A percentile compares a stretch with the other conserved stretches of the same genome.
Evolutionary conservation across 2,329 filamentous ascomycete species (phyloP).

Genomic region (Aspergillus cejpii): DNA sequence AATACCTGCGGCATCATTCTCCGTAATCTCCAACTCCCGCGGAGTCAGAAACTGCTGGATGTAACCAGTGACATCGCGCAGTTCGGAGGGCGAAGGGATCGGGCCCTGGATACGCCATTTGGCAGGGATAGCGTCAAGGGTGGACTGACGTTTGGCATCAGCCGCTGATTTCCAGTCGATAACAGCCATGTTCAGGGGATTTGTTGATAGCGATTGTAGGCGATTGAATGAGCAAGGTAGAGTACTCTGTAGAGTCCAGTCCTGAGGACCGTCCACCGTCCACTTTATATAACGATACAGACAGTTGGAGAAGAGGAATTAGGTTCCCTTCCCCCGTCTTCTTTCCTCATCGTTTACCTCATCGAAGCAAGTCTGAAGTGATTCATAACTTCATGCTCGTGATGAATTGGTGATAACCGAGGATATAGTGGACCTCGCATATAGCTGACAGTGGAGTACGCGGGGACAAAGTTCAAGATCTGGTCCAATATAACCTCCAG

Average conservation of each 20-base stretch:
- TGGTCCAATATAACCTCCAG: too few species aligned
- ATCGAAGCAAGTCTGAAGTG: too few species aligned
- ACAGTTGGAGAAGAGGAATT: not conserved
- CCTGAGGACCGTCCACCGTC: too few species aligned
- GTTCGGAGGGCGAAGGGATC: conserved; percentile 46
- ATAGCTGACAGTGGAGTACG: not conserved
- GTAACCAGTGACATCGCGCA: conserved; percentile 54
- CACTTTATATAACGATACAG: not conserved
- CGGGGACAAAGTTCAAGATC: too few species aligned
- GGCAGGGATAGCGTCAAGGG: conserved; percentile 50
- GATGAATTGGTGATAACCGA: not conserved
- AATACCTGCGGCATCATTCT: conserved; percentile 53
- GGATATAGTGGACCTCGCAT: not conserved
- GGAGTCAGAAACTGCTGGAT: conserved; percentile 51
- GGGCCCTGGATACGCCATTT: conserved; percentile 49
- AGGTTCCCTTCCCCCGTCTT: too few species aligned
- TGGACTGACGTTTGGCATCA: conserved; percentile 49
- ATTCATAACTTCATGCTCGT: too few species aligned
- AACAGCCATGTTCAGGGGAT: conserved; percentile 17
- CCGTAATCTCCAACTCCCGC: conserved; percentile 55
- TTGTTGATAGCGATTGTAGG: too few species aligned
- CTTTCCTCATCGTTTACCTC: too few species aligned
- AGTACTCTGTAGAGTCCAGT: too few species aligned
- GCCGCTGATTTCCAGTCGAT: conserved; percentile 47
- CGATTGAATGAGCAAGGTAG: too few species aligned